phyloP scores from a whole-genome alignment of 495 filamentous ascomycete genomes.

The Amniculicola lignicola region DNA sequence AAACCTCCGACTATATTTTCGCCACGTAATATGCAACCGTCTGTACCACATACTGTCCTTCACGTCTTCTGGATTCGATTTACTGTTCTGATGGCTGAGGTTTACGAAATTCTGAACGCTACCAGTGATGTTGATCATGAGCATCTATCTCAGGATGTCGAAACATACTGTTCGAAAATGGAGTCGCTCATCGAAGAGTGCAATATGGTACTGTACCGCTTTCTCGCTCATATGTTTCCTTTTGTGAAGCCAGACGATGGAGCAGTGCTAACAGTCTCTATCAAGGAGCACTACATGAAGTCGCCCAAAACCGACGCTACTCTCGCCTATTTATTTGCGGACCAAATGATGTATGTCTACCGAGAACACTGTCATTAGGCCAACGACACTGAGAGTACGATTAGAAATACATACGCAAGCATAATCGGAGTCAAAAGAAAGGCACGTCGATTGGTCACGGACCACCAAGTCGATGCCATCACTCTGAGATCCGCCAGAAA shows the following conservation, averaged over 20 bases:
- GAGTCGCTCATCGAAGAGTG: constrained; percentile 10
- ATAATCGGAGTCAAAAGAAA: constrained; percentile 11
- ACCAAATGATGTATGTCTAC: constrained; percentile 16
- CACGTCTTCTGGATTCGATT: constrained; percentile 1
- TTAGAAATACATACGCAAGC: constrained; percentile 4
- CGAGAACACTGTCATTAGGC: too few species aligned
- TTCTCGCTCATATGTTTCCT: too few species aligned
- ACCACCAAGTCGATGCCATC: neutral
- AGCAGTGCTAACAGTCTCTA: too few species aligned
- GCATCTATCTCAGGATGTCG: neutral
- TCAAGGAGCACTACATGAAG: too few species aligned
- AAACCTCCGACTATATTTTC: constrained; percentile 3
- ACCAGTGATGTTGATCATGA: neutral
- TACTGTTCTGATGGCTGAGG: constrained; percentile 7
- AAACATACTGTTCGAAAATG: neutral
- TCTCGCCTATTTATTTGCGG: too few species aligned
- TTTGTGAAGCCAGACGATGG: too few species aligned
- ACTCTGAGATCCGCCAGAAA: constrained; percentile 11
- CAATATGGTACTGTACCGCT: constrained; percentile 4
- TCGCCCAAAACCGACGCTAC: too few species aligned
- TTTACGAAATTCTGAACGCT: neutral
- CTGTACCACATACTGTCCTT: neutral
- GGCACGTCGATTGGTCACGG: neutral
- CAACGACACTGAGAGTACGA: too few species aligned
- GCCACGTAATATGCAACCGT: neutral